Evolutionary conservation across 495 filamentous ascomycete genomes (phyloP).

Genomic region (Penicillium parvum): DNA sequence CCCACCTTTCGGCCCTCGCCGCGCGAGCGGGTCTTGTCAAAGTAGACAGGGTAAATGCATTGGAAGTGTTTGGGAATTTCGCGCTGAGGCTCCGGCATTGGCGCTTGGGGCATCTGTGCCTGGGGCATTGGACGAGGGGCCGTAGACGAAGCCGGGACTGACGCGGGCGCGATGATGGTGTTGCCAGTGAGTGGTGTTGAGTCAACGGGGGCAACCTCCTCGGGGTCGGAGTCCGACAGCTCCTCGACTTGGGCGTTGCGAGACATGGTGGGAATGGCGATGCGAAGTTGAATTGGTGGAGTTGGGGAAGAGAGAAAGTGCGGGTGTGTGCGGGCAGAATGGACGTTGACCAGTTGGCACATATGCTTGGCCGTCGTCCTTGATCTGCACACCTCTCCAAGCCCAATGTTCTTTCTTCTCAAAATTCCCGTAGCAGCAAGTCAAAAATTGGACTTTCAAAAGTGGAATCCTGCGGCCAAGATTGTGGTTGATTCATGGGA

Average conservation of each 20-base stretch:
- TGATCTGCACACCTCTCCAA: no score
- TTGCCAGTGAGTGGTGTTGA: slow-evolving; percentile 47
- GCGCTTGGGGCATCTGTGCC: slow-evolving; percentile 35
- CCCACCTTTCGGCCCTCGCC: slow-evolving; percentile 76
- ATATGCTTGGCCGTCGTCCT: no score
- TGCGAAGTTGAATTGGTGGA: slow-evolving; percentile 3
- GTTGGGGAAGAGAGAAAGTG: slow-evolving; percentile 12
- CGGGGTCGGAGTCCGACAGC: slow-evolving; percentile 72
- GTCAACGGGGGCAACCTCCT: slow-evolving; percentile 72
- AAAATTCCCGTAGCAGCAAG: no score
- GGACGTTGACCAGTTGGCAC: slow-evolving; percentile 4
- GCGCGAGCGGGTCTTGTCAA: slow-evolving; percentile 71
- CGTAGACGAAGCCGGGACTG: slow-evolving; percentile 22
- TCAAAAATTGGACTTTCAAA: no score
- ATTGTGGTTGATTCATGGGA: no score
- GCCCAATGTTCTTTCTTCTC: no score
- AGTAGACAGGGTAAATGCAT: slow-evolving; percentile 93
- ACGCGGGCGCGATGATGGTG: slow-evolving; percentile 37
- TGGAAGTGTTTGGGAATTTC: slow-evolving; percentile 71
- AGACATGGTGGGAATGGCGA: slow-evolving; percentile 59
- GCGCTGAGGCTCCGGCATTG: slow-evolving; percentile 34
- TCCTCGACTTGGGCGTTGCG: slow-evolving; percentile 82
- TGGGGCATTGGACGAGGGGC: slow-evolving; percentile 9
- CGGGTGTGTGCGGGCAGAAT: slow-evolving; percentile 14
- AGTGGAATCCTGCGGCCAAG: no score